Evolutionary conservation across 768 basidiomycete species (phyloP).

Genomic region (Naganishia kalamii): DNA sequence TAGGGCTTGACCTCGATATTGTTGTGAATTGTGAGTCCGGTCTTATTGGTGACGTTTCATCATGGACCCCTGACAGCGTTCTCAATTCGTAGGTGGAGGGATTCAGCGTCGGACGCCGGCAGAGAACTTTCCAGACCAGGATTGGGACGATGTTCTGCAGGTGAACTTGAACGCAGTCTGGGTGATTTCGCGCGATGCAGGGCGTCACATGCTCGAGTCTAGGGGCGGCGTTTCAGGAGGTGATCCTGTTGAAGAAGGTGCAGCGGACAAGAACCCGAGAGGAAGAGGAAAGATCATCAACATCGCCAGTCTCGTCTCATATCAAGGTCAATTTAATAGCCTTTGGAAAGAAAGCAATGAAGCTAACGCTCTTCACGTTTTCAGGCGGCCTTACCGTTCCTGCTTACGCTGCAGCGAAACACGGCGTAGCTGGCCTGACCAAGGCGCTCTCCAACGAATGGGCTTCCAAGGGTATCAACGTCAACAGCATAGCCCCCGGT

Average conservation of each 20-base stretch:
- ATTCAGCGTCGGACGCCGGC: slow-evolving; percentile 50
- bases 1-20: slow-evolving; percentile 57
- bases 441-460: slow-evolving; percentile 91
- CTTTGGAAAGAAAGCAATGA: not conserved
- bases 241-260: slow-evolving; percentile 33
- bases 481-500: slow-evolving; percentile 83
- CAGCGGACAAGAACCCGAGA: slow-evolving; percentile 36
- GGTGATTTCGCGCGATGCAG: slow-evolving; percentile 78
- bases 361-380: slow-evolving; percentile 54
- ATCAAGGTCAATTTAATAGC: slow-evolving; percentile 40
- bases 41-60: no score
- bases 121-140: slow-evolving; percentile 60
- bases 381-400: slow-evolving; percentile 65
- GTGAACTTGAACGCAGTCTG: slow-evolving; percentile 84
- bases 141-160: slow-evolving; percentile 71
- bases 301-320: slow-evolving; percentile 53
- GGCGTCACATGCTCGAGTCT: slow-evolving; percentile 72
- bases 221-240: slow-evolving; percentile 47
- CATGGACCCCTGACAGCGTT: slow-evolving; percentile 22
- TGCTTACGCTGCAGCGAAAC: slow-evolving; percentile 87
- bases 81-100: slow-evolving; percentile 27
- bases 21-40: slow-evolving; percentile 62
- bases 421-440: slow-evolving; percentile 60
- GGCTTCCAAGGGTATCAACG: slow-evolving; percentile 78
- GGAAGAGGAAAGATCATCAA: slow-evolving; percentile 66